Evolutionary conservation across 345 rosid genomes (phyloP).

Genomic region (Luvunga scandens): DNA sequence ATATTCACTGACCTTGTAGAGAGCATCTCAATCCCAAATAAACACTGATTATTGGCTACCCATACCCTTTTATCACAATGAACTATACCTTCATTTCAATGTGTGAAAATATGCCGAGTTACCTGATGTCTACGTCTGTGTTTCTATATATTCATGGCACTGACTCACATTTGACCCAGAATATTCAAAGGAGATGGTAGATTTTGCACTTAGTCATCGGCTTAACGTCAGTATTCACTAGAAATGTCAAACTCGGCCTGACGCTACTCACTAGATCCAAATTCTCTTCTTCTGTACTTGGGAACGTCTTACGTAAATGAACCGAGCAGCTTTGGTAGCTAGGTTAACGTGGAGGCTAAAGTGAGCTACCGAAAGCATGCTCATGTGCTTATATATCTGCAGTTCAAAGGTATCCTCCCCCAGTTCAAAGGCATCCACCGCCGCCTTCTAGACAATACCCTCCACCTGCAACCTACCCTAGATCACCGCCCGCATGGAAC

Average conservation of each 20-base stretch:
- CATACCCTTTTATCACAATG: not conserved
- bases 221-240: not conserved
- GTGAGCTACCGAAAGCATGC: not conserved
- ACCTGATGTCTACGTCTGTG: too few species aligned
- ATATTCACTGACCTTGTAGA: too few species aligned
- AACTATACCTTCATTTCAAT: not conserved
- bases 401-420: not conserved
- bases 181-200: not conserved
- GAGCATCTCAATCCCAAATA: too few species aligned
- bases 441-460: not conserved
- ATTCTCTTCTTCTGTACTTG: not conserved
- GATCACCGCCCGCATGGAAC: conserved; percentile 8
- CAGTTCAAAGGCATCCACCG: not conserved
- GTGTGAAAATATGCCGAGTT: not conserved
- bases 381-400: not conserved
- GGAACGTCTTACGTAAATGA: not conserved
- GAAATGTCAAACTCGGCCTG: conserved; percentile 1
- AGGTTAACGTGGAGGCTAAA: conserved; percentile 6
- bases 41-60: not conserved
- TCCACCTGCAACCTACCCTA: conserved; percentile 13
- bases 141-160: not conserved
- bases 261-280: not conserved
- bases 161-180: too few species aligned
- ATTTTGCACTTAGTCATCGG: not conserved
- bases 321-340: not conserved